Base-by-base conservation (phyloP, 768 basidiomycete species). In the Leccinum sublutescens region DNA sequence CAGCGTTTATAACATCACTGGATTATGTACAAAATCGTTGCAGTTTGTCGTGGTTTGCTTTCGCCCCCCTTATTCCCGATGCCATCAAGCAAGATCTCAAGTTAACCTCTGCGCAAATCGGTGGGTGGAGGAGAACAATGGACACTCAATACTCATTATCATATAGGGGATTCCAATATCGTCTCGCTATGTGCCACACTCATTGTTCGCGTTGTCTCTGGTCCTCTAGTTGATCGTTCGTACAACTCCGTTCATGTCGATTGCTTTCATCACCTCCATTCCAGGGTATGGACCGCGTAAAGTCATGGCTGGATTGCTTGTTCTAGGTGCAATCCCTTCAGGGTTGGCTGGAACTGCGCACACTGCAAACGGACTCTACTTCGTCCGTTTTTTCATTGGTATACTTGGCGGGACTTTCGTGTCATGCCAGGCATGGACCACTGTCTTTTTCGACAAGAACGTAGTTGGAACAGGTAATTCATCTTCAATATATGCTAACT, bases 391-490 rank as follows among this genome's bases (percentile, higher is more conserved):
- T 66, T 84, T 86, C 66, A 83, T 85, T 51, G 83, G 84, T 11
- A 81, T 86, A 49, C 75, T 85, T 2, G 85, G 85, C 7, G 85
- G 73, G 0, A 82, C 83, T 1, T 86, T 87, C 58, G 83, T 87
- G 1, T 78, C 85, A 4, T 85, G 83, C 60, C 80, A 85, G 55
- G 79, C 80, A 3, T 85, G 85, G 82, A 84, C 84, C 9, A 83
- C 85, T 0, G 73, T 71, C 3, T 85, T 86, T 70, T 87, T 82
- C 67, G 83, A 85, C 67, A 84, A 79, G 49, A 69, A 70, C 50
- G 66, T 76, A 34, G 79, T 80, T 17, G 79, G 79, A 4, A 70
- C 69, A 1, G 72, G 71, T 72, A 34, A 62, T 15, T 50, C 2
- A 14, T 45, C 31, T 38, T 23, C 40, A 19, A 11, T 17, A 34